Conservation (phyloP, 2,329 filamentous ascomycete species). For the Mollisiaceae sp. region DNA sequence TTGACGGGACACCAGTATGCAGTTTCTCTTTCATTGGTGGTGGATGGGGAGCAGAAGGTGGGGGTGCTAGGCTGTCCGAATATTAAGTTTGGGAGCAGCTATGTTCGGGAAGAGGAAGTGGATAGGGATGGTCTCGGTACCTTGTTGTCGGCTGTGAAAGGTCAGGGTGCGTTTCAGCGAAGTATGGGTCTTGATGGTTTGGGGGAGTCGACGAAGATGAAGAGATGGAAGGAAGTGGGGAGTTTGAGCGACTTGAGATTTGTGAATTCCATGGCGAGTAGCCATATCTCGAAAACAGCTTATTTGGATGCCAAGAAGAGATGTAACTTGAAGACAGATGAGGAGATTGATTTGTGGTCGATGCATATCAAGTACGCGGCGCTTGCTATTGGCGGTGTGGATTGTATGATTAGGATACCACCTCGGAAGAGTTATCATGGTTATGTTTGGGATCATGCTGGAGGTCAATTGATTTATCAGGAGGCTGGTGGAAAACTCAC, state of each 20-base stretch:
- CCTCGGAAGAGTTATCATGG: constrained; percentile 37
- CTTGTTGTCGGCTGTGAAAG: constrained; percentile 54
- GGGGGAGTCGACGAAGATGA: constrained; percentile 42
- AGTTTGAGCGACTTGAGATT: constrained; percentile 47
- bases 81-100: constrained; percentile 49
- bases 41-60: constrained; percentile 60
- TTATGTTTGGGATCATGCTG: constrained; percentile 59
- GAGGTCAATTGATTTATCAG: constrained; percentile 55
- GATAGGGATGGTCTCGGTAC: constrained; percentile 49
- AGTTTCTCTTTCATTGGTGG: constrained; percentile 62
- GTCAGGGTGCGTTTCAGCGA: constrained; percentile 48
- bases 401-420: constrained; percentile 55
- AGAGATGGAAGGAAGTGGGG: constrained; percentile 25
- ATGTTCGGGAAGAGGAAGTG: constrained; percentile 46
- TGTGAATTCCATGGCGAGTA: constrained; percentile 51
- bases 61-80: constrained; percentile 69
- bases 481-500: constrained; percentile 56
- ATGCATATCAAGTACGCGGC: constrained; percentile 60
- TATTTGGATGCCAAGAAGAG: constrained; percentile 44
- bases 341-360: constrained; percentile 51
- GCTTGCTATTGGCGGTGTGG: constrained; percentile 54
- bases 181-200: constrained; percentile 45
- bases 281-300: constrained; percentile 15
- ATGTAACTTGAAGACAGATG: constrained; percentile 39
- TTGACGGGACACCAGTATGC: constrained; percentile 66